Percentiles rank a stretch among this genome's conserved stretches.
These are phyloP conservation scores for Paraurostyla sp. DNA, from an alignment of 73 alveolate genomes.

Conservation along the genomic window DNA sequence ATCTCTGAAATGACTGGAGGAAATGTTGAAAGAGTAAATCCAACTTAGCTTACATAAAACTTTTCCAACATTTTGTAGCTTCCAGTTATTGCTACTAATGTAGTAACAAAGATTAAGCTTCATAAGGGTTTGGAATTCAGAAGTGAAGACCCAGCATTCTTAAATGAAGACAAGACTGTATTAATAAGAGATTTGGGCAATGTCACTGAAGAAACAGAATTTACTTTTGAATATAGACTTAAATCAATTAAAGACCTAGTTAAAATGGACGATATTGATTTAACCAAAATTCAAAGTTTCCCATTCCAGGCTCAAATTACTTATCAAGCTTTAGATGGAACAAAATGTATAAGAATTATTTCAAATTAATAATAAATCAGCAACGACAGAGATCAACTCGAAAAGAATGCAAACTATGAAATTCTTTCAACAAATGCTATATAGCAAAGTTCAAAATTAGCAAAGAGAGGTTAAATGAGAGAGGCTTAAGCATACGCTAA, in stretches of 20 bases:
- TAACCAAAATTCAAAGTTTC: slow-evolving; percentile 66
- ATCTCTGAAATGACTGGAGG: slow-evolving; percentile 95
- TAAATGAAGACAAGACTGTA: slow-evolving; percentile 70
- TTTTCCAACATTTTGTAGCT: slow-evolving; percentile 86
- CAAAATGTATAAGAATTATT: slow-evolving; percentile 87
- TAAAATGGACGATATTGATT: slow-evolving; percentile 69
- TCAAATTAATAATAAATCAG: slow-evolving; percentile 76
- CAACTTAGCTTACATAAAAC: slow-evolving; percentile 84
- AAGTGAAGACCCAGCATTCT: slow-evolving; percentile 81
- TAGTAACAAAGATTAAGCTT: slow-evolving; percentile 80
- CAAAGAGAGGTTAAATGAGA: slow-evolving; percentile 76
- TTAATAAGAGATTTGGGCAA: slow-evolving; percentile 86
- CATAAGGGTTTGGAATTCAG: slow-evolving; percentile 92
- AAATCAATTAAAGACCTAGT: slow-evolving; percentile 76
- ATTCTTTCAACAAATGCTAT: slow-evolving; percentile 86
- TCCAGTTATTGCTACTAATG: slow-evolving; percentile 92
- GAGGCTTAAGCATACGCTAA: slow-evolving; percentile 81
- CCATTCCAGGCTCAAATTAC: slow-evolving; percentile 88
- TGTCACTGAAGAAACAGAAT: slow-evolving; percentile 84
- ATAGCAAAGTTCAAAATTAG: slow-evolving; percentile 87
- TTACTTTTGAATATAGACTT: slow-evolving; percentile 90
- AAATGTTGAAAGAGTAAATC: slow-evolving; percentile 88
- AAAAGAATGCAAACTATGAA: slow-evolving; percentile 78
- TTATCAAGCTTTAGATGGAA: slow-evolving; percentile 80
- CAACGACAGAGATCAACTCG: slow-evolving; percentile 87